Evolutionary conservation across 2,329 filamentous ascomycete species (phyloP).

Genomic region (Epichloe sylvatica): DNA sequence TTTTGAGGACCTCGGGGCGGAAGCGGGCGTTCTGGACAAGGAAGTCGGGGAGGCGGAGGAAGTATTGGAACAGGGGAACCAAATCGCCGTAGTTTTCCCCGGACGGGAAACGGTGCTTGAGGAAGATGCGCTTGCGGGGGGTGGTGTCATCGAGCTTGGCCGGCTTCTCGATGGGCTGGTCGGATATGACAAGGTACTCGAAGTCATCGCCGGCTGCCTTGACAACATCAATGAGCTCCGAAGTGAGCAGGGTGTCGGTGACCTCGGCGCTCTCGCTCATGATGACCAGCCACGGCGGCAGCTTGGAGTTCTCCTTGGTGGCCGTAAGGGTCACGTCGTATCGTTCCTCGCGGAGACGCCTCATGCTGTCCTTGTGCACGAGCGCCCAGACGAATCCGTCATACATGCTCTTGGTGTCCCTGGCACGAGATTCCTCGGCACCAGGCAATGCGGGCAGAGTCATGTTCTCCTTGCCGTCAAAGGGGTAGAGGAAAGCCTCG

Average conservation of each 20-base stretch:
- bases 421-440: constrained; percentile 36
- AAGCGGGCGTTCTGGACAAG: constrained; percentile 69
- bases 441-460: constrained; percentile 55
- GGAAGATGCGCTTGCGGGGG: constrained; percentile 74
- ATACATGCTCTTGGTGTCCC: constrained; percentile 53
- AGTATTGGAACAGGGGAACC: constrained; percentile 65
- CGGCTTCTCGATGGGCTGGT: constrained; percentile 81
- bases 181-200: constrained; percentile 77
- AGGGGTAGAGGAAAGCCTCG: constrained; percentile 70
- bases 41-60: constrained; percentile 70
- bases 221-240: constrained; percentile 72
- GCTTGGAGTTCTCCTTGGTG: constrained; percentile 83
- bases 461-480: constrained; percentile 79
- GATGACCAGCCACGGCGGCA: constrained; percentile 78
- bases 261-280: constrained; percentile 97
- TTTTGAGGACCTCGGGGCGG: constrained; percentile 81
- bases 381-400: constrained; percentile 92
- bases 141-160: constrained; percentile 68
- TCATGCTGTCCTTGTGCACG: constrained; percentile 92
- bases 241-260: constrained; percentile 71
- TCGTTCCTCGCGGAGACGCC: constrained; percentile 73
- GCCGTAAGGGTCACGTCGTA: constrained; percentile 88
- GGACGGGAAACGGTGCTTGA: constrained; percentile 58
- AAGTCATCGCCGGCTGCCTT: constrained; percentile 62
- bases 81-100: constrained; percentile 49